Evolutionary conservation across 2,329 filamentous ascomycete species (phyloP), one percentile per base, ranked within the genome.

Genomic region (Sarocladium oryzae): DNA sequence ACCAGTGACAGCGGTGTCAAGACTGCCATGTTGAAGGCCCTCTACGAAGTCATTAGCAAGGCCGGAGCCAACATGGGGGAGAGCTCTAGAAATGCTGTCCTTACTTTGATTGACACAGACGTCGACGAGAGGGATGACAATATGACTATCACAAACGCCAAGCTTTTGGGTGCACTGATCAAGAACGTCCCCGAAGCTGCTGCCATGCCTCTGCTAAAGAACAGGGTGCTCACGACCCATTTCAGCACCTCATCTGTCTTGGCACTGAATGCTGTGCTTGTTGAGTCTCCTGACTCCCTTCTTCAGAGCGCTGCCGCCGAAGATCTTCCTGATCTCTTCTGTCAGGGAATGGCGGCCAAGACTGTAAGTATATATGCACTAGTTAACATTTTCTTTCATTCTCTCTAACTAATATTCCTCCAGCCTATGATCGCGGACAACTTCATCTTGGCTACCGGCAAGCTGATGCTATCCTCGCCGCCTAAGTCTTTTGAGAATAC

Each of bases 41-140:
- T 99, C 41, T 96, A 95, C 64, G 92, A 97, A 64, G 93, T 99
- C 26, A 86, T 99, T 54, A 92, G 89, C 75, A 96, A 96, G 69
- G 92, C 91, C 16, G 93, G 93, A 51, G 78, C 78, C 53, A 96
- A 92, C 69, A 99, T 99, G 93, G 91, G 88, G 60, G 93, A 97
- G 61, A 74, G 84, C 20, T 96, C 92, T 45, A 84, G 91, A 51
- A 80, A 84, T 54, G 84, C 91, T n/a, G 89, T 99, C 23, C 74
- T 99, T 46, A 80, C 82, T 38, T 76, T 99, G 46, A 96, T 99
- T 61, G 93, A 97, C 66, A 84, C 84, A 58, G 90, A 96, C 55
- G 73, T 79, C 3, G 87, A 89, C 54, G 87, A 88, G 57, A 78
- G 78, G 41, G 88, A 90, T 62, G 80, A 83, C 65, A 74, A 81